A percentile compares a stretch with the other conserved stretches of the same genome.
These are phyloP conservation scores for Wickerhamiella lipophila DNA, from an alignment of 805 yeast species.

Conservation along the genomic window DNA sequence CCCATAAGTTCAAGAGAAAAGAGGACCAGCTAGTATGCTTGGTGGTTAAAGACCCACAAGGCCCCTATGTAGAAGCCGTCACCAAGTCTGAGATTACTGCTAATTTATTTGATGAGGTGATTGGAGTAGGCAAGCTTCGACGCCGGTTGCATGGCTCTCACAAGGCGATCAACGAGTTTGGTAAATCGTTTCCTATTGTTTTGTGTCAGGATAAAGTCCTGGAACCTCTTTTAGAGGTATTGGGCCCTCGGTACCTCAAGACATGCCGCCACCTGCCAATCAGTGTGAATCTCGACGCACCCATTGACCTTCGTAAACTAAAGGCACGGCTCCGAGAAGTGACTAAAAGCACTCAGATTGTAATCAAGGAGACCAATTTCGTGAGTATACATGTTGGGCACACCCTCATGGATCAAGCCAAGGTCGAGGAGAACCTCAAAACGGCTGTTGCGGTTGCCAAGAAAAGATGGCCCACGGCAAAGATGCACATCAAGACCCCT, in stretches of 20 bases:
- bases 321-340: slow-evolving; percentile 11
- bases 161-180: slow-evolving; percentile 18
- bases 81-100: neutral
- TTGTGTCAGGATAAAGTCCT: slow-evolving; percentile 20
- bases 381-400: slow-evolving; percentile 20
- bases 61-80: slow-evolving; percentile 10
- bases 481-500: slow-evolving; percentile 20
- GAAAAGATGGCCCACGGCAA: slow-evolving; percentile 15
- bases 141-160: slow-evolving; percentile 19
- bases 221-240: slow-evolving; percentile 18
- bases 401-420: slow-evolving; percentile 20
- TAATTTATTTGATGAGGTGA: slow-evolving; percentile 21
- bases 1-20: slow-evolving; percentile 17
- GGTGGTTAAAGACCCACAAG: slow-evolving; percentile 22
- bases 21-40: slow-evolving; percentile 19
- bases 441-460: slow-evolving; percentile 13
- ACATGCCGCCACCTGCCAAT: slow-evolving; percentile 19
- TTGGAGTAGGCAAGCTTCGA: slow-evolving; percentile 23
- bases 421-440: slow-evolving; percentile 18
- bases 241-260: slow-evolving; percentile 21
- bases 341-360: slow-evolving; percentile 17
- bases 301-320: slow-evolving; percentile 11
- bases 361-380: slow-evolving; percentile 16
- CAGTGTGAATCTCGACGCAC: slow-evolving; percentile 10
- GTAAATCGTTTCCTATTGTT: slow-evolving; percentile 17